These are phyloP conservation scores for Nevesoporus exiguus DNA, from an alignment of 768 basidiomycete species.

Conservation along the genomic window DNA sequence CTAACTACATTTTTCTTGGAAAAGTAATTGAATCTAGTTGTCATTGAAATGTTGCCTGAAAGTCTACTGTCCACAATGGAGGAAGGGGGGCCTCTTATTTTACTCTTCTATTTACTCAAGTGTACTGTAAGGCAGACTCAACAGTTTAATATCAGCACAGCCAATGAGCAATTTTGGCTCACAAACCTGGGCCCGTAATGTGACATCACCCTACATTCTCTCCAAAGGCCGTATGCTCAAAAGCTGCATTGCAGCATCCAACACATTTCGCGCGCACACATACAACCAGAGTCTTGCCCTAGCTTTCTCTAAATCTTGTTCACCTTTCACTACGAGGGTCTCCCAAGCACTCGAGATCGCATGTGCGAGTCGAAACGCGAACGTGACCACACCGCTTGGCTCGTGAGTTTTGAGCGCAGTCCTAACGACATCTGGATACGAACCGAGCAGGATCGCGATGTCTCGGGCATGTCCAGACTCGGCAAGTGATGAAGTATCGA, in stretches of 20 bases:
- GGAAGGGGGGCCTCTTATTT: too few relatives aligned
- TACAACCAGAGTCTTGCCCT: constrained; percentile 87
- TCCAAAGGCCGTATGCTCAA: constrained; percentile 88
- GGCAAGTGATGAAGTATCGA: constrained; percentile 64
- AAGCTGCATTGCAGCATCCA: constrained; percentile 81
- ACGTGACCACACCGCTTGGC: constrained; percentile 90
- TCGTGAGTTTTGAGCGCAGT: constrained; percentile 82
- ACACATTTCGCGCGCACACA: constrained; percentile 84
- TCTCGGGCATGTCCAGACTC: constrained; percentile 75
- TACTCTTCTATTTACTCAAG: too few relatives aligned
- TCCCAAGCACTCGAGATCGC: constrained; percentile 94
- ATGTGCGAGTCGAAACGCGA: constrained; percentile 81
- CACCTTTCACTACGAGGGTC: constrained; percentile 79
- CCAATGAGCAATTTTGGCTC: too few relatives aligned
- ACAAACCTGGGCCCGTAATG: too few relatives aligned
- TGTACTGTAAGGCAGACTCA: too few relatives aligned
- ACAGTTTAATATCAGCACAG: too few relatives aligned
- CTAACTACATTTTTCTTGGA: too few relatives aligned
- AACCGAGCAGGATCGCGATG: constrained; percentile 79
- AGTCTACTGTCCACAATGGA: too few relatives aligned
- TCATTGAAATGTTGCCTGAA: too few relatives aligned
- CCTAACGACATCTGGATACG: constrained; percentile 90
- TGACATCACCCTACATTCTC: constrained; percentile 79
- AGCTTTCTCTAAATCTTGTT: constrained; percentile 72
- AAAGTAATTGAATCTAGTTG: too few relatives aligned